Evolutionary conservation across 768 basidiomycete species (phyloP), one percentile per base, ranked within the genome.

Genomic region (Lactifluus subvellereus): DNA sequence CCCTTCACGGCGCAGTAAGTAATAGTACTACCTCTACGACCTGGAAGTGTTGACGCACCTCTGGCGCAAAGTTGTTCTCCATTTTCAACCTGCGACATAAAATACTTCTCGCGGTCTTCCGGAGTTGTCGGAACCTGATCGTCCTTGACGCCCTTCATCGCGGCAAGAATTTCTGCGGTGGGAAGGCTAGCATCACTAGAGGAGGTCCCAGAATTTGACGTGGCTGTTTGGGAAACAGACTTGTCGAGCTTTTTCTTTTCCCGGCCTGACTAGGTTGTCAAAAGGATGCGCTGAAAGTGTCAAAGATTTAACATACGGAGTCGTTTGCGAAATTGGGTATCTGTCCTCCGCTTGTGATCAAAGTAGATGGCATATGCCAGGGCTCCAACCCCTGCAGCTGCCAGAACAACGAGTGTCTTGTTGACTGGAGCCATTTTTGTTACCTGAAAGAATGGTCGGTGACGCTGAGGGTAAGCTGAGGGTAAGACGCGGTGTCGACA

Each of bases 311-410:
- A 61, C 68, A 20, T 59, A 69, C 68, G 68, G 61, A 98, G 82
- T 72, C 84, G 86, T 77, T 85, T 93, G 73, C 97, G 85, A 82
- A 99, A 99, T 16, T 82, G 80, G 48, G 79, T 75, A 72, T 97
- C 93, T 72, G 89, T 91, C 71, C 95, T 84, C 56, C 97, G 87
- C 78, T 84, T 91, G 79, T 96, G 87, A 80, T 99, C 97, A 71
- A 98, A 99, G 77, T 94, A 98, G 58, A 84, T 81, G 35, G 89
- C 93, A 74, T 98, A 98, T 27, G 86, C 92, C 40, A 89, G 80
- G 49, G 82, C 81, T 22, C 86, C 80, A 57, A 78, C 70, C 50
- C 75, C 74, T 22, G 78, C 76, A 68, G 77, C 72, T 42, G 78
- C 74, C 67, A 82, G 61, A 57, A 76, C 67, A 33, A 76, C 74